Evolutionary conservation across 352 stramenopile species (phyloP).

Genomic region (Globisporangium ultimum): DNA sequence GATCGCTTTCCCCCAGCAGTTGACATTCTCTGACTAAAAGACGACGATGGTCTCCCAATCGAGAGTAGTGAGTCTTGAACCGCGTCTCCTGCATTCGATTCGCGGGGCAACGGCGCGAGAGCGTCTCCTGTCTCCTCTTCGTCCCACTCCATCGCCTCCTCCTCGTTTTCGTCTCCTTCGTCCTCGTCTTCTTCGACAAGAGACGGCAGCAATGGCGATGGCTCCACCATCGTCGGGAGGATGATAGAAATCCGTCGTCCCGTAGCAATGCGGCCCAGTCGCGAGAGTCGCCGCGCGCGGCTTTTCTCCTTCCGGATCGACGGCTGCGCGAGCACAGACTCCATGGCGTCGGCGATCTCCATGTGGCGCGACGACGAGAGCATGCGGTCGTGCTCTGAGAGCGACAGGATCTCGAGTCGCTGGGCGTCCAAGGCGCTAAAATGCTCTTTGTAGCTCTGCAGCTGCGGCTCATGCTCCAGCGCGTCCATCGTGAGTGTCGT

Average conservation of each 20-base stretch:
- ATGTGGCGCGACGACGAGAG: slow-evolving; percentile 61
- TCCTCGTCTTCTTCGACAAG: slow-evolving; percentile 36
- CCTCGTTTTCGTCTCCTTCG: too few species aligned
- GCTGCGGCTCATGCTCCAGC: slow-evolving; percentile 18
- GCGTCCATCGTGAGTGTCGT: slow-evolving; percentile 14
- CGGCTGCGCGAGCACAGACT: slow-evolving; percentile 58
- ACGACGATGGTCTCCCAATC: slow-evolving; percentile 1
- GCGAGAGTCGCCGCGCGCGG: slow-evolving; percentile 54
- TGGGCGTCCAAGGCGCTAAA: slow-evolving; percentile 50
- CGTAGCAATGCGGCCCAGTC: slow-evolving; percentile 47
- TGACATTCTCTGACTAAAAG: background rate
- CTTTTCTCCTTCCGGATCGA: slow-evolving; percentile 60
- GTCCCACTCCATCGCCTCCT: slow-evolving; percentile 28
- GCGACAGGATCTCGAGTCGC: slow-evolving; percentile 60
- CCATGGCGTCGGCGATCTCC: slow-evolving; percentile 74
- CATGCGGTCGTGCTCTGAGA: slow-evolving; percentile 51
- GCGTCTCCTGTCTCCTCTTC: slow-evolving; percentile 40
- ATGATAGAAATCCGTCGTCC: slow-evolving; percentile 46
- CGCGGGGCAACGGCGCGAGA: slow-evolving; percentile 5
- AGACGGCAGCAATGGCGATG: slow-evolving; percentile 17
- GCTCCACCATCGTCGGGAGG: slow-evolving; percentile 21
- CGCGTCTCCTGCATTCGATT: background rate
- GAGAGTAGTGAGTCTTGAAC: background rate
- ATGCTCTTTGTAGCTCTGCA: slow-evolving; percentile 47
- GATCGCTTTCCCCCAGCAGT: background rate